Base-by-base conservation (phyloP, 805 yeast genomes). In the Cyberlindnera maritima region DNA sequence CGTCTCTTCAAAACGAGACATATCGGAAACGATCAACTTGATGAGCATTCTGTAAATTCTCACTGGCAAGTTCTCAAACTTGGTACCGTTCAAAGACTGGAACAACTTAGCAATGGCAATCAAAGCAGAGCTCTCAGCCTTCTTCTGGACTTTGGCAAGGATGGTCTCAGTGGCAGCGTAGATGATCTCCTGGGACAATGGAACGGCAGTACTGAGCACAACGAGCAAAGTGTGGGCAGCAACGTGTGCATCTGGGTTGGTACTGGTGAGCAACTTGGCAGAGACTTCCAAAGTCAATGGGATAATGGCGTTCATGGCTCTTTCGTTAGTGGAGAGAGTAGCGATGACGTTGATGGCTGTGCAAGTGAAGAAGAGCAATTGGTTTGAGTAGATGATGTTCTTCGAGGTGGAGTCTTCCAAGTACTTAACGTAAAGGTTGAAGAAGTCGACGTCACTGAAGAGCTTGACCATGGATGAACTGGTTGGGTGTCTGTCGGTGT, bases 191-290 rank as follows among this genome's bases (percentile, higher is more conserved):
- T 65, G 71, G 7, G 79, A 71, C 35, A 94, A 72, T 7, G 88
- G 85, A 41, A 83, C 75, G 39, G 92, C 84, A 3, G 92, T 74
- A 6, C 85, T 77, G 43, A 91, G 69, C 2, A 92, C 96, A 0
- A 92, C 79, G 20, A 92, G 62, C 13, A 90, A 72, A 40, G 96
- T 86, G 63, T 88, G 92, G 2, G 92, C 89, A 17, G 96, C 84
- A 49, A 88, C 75, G 63, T 87, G 94, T 42, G 83, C 75, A 58
- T 88, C 95, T 9, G 71, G 66, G 46, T 66, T 67, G 12, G 66
- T 48, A 7, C 80, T 69, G 2, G 68, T 66, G 50, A 85, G 65
- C 34, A 86, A 66, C 46, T 72, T 70, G 17, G 85, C 87, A 14
- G 81, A 69, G 1, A 75, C 68, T 59, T 82, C 85, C 54, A 87